phyloP scores from a whole-genome alignment of 352 stramenopile species.

The Phytophthora macrochlamydospora region DNA sequence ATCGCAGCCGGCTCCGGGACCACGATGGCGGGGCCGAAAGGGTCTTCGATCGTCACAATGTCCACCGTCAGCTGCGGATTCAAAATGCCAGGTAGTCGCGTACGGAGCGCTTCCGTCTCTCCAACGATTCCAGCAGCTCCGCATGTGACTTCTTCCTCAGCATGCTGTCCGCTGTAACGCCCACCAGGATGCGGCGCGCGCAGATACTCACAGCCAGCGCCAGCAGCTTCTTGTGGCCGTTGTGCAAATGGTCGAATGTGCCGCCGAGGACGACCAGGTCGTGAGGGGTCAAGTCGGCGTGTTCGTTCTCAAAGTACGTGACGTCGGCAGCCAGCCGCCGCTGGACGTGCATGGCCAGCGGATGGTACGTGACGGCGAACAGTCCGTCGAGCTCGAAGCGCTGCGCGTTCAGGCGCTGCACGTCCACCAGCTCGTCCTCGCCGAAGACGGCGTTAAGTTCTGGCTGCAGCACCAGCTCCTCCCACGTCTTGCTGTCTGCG shows the following conservation, averaged over 20 bases:
- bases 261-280: slow-evolving; percentile 77
- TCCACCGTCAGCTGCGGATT: slow-evolving; percentile 67
- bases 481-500: slow-evolving; percentile 49
- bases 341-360: slow-evolving; percentile 57
- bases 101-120: slow-evolving; percentile 61
- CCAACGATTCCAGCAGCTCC: slow-evolving; percentile 72
- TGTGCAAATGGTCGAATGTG: slow-evolving; percentile 92
- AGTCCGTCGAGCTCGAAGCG: slow-evolving; percentile 64
- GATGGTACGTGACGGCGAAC: slow-evolving; percentile 67
- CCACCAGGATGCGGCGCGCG: slow-evolving; percentile 57
- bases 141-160: slow-evolving; percentile 77
- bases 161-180: slow-evolving; percentile 84
- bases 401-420: slow-evolving; percentile 67
- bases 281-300: slow-evolving; percentile 55
- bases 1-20: slow-evolving; percentile 72
- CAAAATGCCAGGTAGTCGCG: slow-evolving; percentile 65
- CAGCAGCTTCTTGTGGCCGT: slow-evolving; percentile 91
- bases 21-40: slow-evolving; percentile 86
- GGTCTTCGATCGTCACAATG: slow-evolving; percentile 82
- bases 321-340: slow-evolving; percentile 53
- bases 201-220: slow-evolving; percentile 75
- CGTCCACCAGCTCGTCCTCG: slow-evolving; percentile 61
- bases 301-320: slow-evolving; percentile 81
- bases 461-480: slow-evolving; percentile 63
- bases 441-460: slow-evolving; percentile 75